A percentile compares a stretch with the other conserved stretches of the same genome.
phyloP scores from a whole-genome alignment of 2,329 filamentous ascomycete species.

The Cladosporium velox region DNA sequence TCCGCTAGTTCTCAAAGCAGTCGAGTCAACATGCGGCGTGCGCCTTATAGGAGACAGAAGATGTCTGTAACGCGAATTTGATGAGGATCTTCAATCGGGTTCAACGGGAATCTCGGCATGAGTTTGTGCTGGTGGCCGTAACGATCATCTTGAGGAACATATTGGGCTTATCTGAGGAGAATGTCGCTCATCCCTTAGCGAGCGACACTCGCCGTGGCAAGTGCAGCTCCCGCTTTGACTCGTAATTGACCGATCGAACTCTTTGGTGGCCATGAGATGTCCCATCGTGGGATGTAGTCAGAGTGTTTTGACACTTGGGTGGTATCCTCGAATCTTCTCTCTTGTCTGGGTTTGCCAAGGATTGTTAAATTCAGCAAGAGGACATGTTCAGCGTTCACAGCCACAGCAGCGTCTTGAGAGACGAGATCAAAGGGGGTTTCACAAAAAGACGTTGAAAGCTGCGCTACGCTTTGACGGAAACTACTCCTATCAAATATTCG shows the following conservation, averaged over 20 bases:
- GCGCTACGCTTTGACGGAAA: background rate
- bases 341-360: background rate
- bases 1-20: background rate
- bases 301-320: too few species aligned
- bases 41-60: background rate
- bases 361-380: background rate
- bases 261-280: background rate
- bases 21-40: background rate
- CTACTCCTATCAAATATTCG: background rate
- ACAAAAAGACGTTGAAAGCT: background rate
- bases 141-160: background rate
- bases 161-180: background rate
- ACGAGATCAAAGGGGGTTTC: background rate
- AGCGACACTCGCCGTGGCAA: background rate
- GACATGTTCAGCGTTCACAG: background rate
- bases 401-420: background rate
- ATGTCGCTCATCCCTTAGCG: background rate
- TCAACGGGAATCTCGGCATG: background rate
- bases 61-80: background rate
- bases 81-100: background rate
- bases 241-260: background rate
- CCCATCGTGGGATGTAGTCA: too few species aligned
- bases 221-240: background rate
- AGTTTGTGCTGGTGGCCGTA: background rate
- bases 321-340: too few species aligned